Evolutionary conservation across 441 rosid species (phyloP).

Genomic region (Eutrema salsugineum): DNA sequence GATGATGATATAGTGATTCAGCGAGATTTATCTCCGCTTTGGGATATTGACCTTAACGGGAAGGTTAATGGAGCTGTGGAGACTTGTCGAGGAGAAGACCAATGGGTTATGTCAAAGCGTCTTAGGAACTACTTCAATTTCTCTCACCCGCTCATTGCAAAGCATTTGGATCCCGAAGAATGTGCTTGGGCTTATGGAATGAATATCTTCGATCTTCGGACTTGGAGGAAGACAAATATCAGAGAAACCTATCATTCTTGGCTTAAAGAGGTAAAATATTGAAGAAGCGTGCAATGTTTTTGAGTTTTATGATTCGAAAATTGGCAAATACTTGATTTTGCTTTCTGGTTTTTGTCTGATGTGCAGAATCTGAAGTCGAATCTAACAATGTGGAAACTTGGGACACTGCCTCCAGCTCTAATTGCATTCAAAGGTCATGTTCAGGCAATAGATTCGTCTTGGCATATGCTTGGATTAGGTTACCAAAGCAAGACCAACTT

Average conservation of each 20-base stretch:
- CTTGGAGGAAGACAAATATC: conserved; percentile 83
- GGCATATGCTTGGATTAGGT: conserved; percentile 98
- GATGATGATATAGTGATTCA: conserved; percentile 94
- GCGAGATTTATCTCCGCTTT: conserved; percentile 80
- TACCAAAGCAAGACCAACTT: conserved; percentile 71
- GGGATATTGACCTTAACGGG: conserved; percentile 81
- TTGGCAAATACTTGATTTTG: neutral
- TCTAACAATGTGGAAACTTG: conserved; percentile 92
- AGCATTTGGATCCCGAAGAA: conserved; percentile 74
- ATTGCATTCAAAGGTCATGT: conserved; percentile 88
- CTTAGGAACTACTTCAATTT: conserved; percentile 94
- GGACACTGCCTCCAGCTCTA: conserved; percentile 89
- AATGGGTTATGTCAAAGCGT: conserved; percentile 96
- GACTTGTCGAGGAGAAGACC: conserved; percentile 90
- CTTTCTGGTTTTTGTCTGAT: neutral
- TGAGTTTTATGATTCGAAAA: neutral
- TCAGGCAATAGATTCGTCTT: conserved; percentile 78
- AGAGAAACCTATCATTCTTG: conserved; percentile 84
- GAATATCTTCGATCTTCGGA: conserved; percentile 83
- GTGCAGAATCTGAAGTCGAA: conserved; percentile 81
- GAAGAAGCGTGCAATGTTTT: neutral
- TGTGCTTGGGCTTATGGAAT: conserved; percentile 99
- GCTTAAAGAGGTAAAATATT: conserved; percentile 69
- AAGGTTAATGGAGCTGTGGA: conserved; percentile 96
- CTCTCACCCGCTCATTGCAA: conserved; percentile 77